A percentile compares a stretch with the other conserved stretches of the same genome.
phyloP scores from a whole-genome alignment of 371 early-diverging fungal genomes.

The Phascolomyces articulosus region DNA sequence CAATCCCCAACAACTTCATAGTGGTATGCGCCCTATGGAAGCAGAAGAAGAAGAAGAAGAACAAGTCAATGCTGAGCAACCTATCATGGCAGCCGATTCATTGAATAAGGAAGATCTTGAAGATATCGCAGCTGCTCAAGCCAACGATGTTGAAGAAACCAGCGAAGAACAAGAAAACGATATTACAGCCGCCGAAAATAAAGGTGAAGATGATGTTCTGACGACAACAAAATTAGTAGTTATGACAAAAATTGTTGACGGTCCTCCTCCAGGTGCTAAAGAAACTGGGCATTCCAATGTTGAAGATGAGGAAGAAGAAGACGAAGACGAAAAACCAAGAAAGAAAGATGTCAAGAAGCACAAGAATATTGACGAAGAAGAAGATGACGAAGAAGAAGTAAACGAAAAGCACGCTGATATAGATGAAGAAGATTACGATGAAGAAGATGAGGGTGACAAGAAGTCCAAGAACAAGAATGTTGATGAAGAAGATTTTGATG shows the following conservation, averaged over 20 bases:
- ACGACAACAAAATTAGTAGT: not conserved
- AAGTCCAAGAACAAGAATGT: conserved; percentile 1
- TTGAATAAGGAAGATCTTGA: not conserved
- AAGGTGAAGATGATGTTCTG: conserved; percentile 1
- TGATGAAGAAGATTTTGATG: not conserved
- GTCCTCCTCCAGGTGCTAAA: not conserved
- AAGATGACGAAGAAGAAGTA: not conserved
- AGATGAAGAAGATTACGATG: not conserved
- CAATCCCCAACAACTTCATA: not conserved
- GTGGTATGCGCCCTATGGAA: not conserved
- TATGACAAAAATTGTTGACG: not conserved
- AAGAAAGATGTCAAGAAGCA: not conserved
- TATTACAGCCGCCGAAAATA: not conserved
- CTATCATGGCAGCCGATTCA: not conserved
- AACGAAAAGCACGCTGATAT: not conserved
- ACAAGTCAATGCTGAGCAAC: not conserved
- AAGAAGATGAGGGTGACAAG: conserved; percentile 2
- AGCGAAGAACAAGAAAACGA: not conserved
- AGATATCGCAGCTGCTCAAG: conserved; percentile 2
- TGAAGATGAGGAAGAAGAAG: conserved; percentile 7
- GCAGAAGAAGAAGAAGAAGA: conserved; percentile 25
- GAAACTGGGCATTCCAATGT: not conserved
- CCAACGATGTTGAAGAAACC: conserved; percentile 9
- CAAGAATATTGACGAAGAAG: conserved; percentile 4
- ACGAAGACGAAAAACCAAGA: not conserved